Conservation (phyloP, 2,329 filamentous ascomycete species). For the Tolypocladium inflatum region DNA sequence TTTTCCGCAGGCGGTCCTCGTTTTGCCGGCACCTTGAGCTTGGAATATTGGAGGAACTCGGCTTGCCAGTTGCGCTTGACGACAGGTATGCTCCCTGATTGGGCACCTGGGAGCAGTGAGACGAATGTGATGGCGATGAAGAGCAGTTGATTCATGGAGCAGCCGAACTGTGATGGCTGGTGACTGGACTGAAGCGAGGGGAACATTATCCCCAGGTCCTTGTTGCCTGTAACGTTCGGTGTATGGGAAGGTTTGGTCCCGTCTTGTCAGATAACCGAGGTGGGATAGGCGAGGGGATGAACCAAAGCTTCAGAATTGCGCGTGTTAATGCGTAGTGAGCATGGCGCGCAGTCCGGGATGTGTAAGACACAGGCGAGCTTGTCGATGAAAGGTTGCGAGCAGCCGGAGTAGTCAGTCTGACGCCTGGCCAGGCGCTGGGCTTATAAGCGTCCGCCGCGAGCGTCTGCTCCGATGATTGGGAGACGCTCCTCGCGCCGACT, state of each 20-base stretch:
- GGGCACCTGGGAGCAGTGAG: conserved; percentile 8
- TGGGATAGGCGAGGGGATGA: background rate
- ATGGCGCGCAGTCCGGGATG: background rate
- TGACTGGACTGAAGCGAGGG: background rate
- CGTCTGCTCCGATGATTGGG: background rate
- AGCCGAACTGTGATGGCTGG: background rate
- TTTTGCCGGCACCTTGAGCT: conserved; percentile 13
- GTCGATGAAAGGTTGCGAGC: background rate
- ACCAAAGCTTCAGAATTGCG: background rate
- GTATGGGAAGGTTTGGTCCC: background rate
- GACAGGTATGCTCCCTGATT: conserved; percentile 6
- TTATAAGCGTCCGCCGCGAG: background rate
- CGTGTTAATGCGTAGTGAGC: background rate
- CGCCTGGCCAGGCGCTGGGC: background rate
- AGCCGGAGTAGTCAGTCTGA: background rate
- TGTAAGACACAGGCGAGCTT: background rate
- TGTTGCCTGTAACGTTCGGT: no score
- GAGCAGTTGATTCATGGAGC: conserved; percentile 12
- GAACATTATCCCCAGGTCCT: background rate
- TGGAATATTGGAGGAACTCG: conserved; percentile 15
- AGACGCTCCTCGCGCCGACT: background rate
- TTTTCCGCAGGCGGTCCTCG: conserved; percentile 21
- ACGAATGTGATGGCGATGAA: conserved; percentile 11
- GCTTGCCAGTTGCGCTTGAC: conserved; percentile 14
- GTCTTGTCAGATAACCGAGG: background rate